Evolutionary conservation across 768 basidiomycete species (phyloP), one percentile per base, ranked within the genome.

Genomic region (Lactarius sanguifluus): DNA sequence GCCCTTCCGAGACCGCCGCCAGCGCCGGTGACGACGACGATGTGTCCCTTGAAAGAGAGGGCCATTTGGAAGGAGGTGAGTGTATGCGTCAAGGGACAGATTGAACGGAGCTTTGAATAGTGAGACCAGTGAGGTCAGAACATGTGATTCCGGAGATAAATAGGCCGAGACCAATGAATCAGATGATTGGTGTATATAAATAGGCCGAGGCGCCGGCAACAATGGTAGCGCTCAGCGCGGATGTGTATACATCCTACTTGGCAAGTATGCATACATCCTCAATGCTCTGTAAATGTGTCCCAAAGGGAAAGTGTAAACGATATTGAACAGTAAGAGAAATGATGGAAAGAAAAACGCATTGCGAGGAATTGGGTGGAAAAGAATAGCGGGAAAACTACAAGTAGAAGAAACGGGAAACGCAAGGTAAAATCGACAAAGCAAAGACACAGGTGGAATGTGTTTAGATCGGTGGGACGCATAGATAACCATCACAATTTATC

Each of bases 21-120:
- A 52, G 95, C 96, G 56, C 97, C 97, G 52, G 97, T 99, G 69
- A 98, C 80, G 69, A 99, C 85, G 64, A 95, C 92, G n/a, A 91
- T 94, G 62, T 96, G 91, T 64, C 88, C 88, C 77, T 90, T 87
- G 82, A 94, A 96, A 2, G 88, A 90, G 12, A 89, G 77, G 43
- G 83, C 77, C 85, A 85, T 85, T 59, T 41, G 30, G 36, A 50
- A 45, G 5, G 61, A 16, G 45, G 4, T 28, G 6, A 10, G 10
- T 5, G 36, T 36, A 36, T 36, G 36, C 36, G 38, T 40, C 38
- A 15, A 40, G 0, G 38, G 38, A 40, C 5, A 3, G 64, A 15
- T 1, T 7, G 56, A 8, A 18, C 47, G 9, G 61, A 13, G 43
- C 30, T 34, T 52, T 62, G 30, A 25, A 34, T 34, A 9, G 34